Percentiles rank a stretch among this genome's conserved stretches.
phyloP scores from a whole-genome alignment of 108 stramenopile species.

The Fragilaria crotonensis region DNA sequence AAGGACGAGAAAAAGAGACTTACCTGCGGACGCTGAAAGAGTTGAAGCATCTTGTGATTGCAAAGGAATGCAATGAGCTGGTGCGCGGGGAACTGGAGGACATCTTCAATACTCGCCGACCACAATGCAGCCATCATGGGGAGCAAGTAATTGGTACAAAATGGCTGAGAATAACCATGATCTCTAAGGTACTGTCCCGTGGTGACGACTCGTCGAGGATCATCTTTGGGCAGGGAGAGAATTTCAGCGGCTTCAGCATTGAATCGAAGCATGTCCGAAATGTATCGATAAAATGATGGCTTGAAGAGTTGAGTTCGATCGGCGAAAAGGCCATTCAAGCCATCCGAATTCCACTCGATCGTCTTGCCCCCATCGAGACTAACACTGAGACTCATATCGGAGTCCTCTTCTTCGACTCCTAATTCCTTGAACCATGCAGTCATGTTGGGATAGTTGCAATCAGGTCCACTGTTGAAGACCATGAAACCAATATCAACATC shows the following conservation, averaged over 20 bases:
- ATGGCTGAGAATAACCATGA: conserved; percentile 68
- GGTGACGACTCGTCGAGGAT: conserved; percentile 68
- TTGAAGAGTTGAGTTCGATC: conserved; percentile 43
- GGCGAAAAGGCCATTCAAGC: conserved; percentile 67
- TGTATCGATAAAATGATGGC: conserved; percentile 68
- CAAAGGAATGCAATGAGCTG: conserved; percentile 86
- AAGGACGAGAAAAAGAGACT: conserved; percentile 8
- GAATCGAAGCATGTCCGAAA: conserved; percentile 83
- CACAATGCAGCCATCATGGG: conserved; percentile 97
- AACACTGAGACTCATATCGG: conserved; percentile 87
- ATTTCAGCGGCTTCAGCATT: conserved; percentile 65
- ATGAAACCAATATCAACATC: conserved; percentile 96
- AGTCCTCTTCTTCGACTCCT: conserved; percentile 53
- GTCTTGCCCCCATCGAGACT: conserved; percentile 72
- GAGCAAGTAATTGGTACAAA: conserved; percentile 78
- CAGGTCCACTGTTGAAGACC: conserved; percentile 97
- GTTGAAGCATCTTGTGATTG: conserved; percentile 93
- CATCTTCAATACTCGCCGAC: conserved; percentile 77
- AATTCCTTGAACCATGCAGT: conserved; percentile 76
- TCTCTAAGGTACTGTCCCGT: conserved; percentile 77
- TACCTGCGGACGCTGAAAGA: conserved; percentile 61
- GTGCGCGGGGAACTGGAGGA: conserved; percentile 72
- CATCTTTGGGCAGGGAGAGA: conserved; percentile 50
- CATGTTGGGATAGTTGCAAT: conserved; percentile 94
- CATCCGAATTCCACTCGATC: conserved; percentile 83